These are phyloP conservation scores for Podila epigama DNA, from an alignment of 192 early-diverging fungal species.

Conservation along the genomic window DNA sequence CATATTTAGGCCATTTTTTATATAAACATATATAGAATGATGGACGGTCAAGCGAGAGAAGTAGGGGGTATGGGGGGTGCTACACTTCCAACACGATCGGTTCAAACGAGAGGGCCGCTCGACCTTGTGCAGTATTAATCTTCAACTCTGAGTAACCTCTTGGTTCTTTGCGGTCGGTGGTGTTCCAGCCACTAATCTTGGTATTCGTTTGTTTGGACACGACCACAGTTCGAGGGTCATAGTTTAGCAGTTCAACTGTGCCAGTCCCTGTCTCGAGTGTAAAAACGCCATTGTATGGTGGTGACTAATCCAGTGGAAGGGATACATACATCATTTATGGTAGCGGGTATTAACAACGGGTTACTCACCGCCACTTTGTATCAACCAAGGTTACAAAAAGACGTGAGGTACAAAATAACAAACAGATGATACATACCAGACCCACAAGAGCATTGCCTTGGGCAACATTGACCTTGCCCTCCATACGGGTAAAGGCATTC, in stretches of 20 bases:
- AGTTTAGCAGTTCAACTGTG: background rate
- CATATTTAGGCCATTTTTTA: no score
- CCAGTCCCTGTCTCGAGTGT: slow-evolving; percentile 6
- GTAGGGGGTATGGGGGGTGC: no score
- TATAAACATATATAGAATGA: no score
- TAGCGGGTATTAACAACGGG: no score
- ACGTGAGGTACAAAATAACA: background rate
- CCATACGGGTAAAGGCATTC: background rate
- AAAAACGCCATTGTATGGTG: background rate
- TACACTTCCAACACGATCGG: background rate
- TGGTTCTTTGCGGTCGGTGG: background rate
- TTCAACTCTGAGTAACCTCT: background rate
- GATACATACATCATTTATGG: no score
- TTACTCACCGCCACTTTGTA: no score
- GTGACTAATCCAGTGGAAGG: no score
- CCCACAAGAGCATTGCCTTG: slow-evolving; percentile 10
- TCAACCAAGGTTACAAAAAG: background rate
- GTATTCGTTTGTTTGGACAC: background rate
- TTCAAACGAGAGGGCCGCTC: slow-evolving; percentile 2
- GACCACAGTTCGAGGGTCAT: slow-evolving; percentile 4
- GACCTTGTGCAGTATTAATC: background rate
- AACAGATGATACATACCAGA: slow-evolving; percentile 2
- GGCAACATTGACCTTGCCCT: background rate
- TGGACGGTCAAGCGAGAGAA: no score
- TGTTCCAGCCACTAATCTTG: slow-evolving; percentile 5